These are phyloP conservation scores for Phellopilus nigrolimitatus DNA, from an alignment of 1,284 basidiomycete genomes.

Conservation along the genomic window DNA sequence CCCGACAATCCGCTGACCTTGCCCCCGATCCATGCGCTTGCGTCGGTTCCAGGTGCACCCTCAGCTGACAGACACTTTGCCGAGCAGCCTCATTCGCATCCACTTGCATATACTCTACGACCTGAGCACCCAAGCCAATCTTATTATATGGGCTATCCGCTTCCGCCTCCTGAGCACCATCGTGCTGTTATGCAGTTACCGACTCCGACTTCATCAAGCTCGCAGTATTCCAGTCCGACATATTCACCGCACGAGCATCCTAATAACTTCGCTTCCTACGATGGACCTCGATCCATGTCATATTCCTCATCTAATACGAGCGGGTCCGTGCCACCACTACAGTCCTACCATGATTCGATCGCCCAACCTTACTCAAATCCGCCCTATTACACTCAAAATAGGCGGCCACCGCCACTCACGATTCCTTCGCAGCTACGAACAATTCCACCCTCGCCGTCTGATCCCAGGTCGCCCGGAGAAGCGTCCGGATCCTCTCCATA, in stretches of 20 bases:
- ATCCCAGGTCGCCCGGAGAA: slow-evolving; percentile 4
- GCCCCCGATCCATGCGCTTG: background rate
- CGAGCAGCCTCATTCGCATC: slow-evolving; percentile 1
- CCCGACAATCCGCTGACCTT: slow-evolving; percentile 9
- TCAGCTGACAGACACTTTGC: slow-evolving; percentile 3
- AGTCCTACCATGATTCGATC: background rate
- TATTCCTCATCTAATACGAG: background rate
- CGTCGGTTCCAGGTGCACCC: slow-evolving; percentile 1
- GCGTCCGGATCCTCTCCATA: slow-evolving; percentile 6
- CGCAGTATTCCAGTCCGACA: slow-evolving; percentile 14
- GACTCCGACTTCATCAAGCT: slow-evolving; percentile 15
- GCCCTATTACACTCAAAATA: slow-evolving; percentile 26
- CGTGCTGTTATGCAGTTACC: slow-evolving; percentile 7
- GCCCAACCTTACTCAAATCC: slow-evolving; percentile 23
- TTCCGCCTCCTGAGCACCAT: slow-evolving; percentile 5
- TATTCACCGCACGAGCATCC: slow-evolving; percentile 18
- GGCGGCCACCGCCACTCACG: slow-evolving; percentile 27
- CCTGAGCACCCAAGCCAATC: background rate
- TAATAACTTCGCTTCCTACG: slow-evolving; percentile 1
- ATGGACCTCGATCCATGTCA: background rate
- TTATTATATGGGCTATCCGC: slow-evolving; percentile 3
- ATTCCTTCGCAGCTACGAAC: slow-evolving; percentile 21
- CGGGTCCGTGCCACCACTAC: background rate
- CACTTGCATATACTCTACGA: slow-evolving; percentile 6
- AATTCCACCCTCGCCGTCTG: slow-evolving; percentile 16